These are phyloP conservation scores for Massospora cicadina DNA, from an alignment of 371 early-diverging fungal species.

Conservation along the genomic window DNA sequence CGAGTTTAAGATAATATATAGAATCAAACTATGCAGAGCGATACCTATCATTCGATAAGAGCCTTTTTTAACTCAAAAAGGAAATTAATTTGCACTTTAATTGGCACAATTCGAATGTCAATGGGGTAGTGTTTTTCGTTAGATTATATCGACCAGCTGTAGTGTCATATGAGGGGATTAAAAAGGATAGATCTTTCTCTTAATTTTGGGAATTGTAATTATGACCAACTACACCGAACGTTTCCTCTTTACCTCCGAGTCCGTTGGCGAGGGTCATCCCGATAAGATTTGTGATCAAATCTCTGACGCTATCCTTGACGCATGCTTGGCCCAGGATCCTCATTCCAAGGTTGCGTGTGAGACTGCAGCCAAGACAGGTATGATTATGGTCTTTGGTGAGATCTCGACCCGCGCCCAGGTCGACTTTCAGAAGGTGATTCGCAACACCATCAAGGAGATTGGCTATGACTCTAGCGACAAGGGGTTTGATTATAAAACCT, in stretches of 20 bases:
- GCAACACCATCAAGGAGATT: conserved; percentile 92
- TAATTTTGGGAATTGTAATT: neutral
- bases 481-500: conserved; percentile 99
- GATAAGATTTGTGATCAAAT: conserved; percentile 99
- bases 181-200: too few relatives aligned
- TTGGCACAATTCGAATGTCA: too few relatives aligned
- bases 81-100: too few relatives aligned
- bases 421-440: conserved; percentile 96
- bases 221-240: conserved; percentile 20
- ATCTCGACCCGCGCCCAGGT: conserved; percentile 94
- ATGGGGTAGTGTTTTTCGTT: too few relatives aligned
- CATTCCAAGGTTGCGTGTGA: conserved; percentile 98
- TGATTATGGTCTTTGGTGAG: conserved; percentile 99
- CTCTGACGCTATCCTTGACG: conserved; percentile 97
- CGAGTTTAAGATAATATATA: too few relatives aligned
- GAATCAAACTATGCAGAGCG: too few relatives aligned
- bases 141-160: too few relatives aligned
- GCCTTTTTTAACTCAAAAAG: too few relatives aligned
- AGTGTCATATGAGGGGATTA: too few relatives aligned
- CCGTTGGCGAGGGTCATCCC: conserved; percentile 98
- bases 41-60: too few relatives aligned
- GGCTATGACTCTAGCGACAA: conserved; percentile 95
- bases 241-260: conserved; percentile 98
- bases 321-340: conserved; percentile 88
- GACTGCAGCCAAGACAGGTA: conserved; percentile 97